These are phyloP conservation scores for Diaporthe sp. DNA, from an alignment of 2,329 filamentous ascomycete genomes.

Conservation along the genomic window DNA sequence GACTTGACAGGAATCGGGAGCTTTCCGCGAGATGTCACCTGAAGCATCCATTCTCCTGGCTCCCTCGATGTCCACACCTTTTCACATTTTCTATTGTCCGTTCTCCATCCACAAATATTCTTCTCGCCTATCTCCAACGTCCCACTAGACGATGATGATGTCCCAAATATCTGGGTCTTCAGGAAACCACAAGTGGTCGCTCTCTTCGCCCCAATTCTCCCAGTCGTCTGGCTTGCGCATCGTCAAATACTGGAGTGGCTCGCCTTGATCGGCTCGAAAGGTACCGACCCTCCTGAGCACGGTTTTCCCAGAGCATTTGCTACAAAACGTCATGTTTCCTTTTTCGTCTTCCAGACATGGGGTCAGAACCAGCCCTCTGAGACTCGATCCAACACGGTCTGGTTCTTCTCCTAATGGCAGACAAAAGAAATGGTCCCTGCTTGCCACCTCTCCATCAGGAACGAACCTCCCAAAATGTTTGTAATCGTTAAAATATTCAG, in stretches of 20 bases:
- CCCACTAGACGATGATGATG: neutral
- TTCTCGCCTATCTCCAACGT: neutral
- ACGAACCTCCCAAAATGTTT: neutral
- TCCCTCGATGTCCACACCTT: neutral
- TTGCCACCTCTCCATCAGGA: neutral
- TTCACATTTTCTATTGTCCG: neutral
- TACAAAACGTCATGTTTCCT: conserved; percentile 1
- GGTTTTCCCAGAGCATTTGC: neutral
- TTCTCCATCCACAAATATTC: too few species aligned
- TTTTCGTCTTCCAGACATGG: neutral
- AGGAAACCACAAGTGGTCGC: conserved; percentile 35
- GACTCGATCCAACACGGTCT: neutral
- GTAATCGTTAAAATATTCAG: accelerated
- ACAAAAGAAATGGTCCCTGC: neutral
- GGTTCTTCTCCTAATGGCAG: neutral
- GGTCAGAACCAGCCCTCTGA: conserved; percentile 26
- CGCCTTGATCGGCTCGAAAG: neutral
- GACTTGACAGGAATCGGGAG: neutral
- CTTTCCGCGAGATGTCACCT: neutral
- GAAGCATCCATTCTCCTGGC: neutral
- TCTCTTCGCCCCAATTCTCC: neutral
- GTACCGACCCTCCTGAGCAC: conserved; percentile 3
- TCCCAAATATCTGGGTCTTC: neutral
- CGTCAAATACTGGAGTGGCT: conserved; percentile 16
- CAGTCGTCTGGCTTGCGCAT: conserved; percentile 33